A percentile compares a stretch with the other conserved stretches of the same genome.
Evolutionary conservation across 106 monocot species (phyloP).

Genomic region (Xerophyta viscosa): DNA sequence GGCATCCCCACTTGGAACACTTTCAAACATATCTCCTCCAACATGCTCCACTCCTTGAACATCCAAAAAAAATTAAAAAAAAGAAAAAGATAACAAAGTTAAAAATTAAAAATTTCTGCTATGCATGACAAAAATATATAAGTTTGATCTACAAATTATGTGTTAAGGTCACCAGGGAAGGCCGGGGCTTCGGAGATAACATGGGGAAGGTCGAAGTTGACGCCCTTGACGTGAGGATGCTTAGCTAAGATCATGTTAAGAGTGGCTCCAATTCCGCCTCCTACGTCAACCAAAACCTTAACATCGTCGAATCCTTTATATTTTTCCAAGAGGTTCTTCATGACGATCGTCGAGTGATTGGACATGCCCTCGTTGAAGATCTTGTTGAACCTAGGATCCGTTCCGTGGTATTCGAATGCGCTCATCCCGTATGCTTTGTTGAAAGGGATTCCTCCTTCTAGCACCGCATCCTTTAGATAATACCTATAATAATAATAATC

Average conservation of each 20-base stretch:
- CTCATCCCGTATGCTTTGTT: background rate
- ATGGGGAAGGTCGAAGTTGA: conserved; percentile 13
- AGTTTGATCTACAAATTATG: background rate
- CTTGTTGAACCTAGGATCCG: conserved; percentile 8
- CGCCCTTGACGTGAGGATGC: conserved; percentile 21
- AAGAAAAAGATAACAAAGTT: no score
- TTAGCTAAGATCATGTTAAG: conserved; percentile 21
- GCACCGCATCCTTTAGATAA: conserved; percentile 6
- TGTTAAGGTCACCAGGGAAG: background rate
- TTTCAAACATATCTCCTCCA: conserved; percentile 48
- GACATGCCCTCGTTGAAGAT: conserved; percentile 30
- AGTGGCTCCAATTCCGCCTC: conserved; percentile 21
- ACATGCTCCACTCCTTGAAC: conserved; percentile 29
- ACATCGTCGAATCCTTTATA: conserved; percentile 19
- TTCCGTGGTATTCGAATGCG: conserved; percentile 6
- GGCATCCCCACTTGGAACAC: conserved; percentile 42
- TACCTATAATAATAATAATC: conserved; percentile 8
- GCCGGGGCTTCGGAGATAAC: conserved; percentile 1
- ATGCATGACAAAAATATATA: no score
- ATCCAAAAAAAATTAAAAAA: background rate
- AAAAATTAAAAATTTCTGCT: no score
- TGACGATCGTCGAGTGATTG: conserved; percentile 18
- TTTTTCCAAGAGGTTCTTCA: conserved; percentile 20
- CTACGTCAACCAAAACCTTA: conserved; percentile 18
- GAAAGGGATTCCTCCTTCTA: conserved; percentile 4